Conservation (phyloP, 495 filamentous ascomycete genomes). For the Neurospora sp. region DNA sequence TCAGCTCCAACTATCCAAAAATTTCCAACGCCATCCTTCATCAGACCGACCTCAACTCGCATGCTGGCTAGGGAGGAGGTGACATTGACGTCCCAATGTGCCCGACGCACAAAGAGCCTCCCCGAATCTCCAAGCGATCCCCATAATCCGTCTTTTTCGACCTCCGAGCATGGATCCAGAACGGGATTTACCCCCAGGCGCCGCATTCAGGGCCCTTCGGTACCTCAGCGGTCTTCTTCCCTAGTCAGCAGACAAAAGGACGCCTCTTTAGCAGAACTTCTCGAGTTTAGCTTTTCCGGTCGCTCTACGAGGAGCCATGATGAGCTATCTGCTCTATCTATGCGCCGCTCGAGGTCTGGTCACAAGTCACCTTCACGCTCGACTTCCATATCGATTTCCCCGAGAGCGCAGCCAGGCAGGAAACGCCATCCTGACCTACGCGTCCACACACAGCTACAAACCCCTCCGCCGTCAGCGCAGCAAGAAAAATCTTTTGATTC, state of each 20-base stretch:
- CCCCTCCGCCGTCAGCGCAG: constrained; percentile 10
- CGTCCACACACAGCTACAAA: background rate
- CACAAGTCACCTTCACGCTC: constrained; percentile 6
- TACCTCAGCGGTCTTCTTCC: constrained; percentile 11
- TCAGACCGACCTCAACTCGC: constrained; percentile 33
- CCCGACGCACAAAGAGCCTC: constrained; percentile 29
- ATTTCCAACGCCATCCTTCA: constrained; percentile 38
- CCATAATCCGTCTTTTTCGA: background rate
- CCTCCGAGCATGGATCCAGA: background rate
- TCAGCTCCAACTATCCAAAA: constrained; percentile 4
- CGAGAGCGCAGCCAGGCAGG: constrained; percentile 6
- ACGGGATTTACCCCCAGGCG: background rate
- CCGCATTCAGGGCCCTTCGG: background rate
- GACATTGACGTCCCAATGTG: constrained; percentile 6
- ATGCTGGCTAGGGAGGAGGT: constrained; percentile 37
- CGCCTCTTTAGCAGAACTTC: constrained; percentile 9
- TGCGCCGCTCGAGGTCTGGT: constrained; percentile 7
- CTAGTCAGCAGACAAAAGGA: background rate
- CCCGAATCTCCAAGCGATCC: constrained; percentile 21
- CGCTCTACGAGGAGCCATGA: background rate
- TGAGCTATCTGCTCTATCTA: background rate
- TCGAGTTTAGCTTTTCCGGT: constrained; percentile 14
- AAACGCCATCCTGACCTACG: constrained; percentile 1
- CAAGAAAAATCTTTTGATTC: constrained; percentile 6
- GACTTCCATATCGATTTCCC: constrained; percentile 11